These are phyloP conservation scores for Carallia brachiata DNA, from an alignment of 345 rosid genomes.

Conservation along the genomic window DNA sequence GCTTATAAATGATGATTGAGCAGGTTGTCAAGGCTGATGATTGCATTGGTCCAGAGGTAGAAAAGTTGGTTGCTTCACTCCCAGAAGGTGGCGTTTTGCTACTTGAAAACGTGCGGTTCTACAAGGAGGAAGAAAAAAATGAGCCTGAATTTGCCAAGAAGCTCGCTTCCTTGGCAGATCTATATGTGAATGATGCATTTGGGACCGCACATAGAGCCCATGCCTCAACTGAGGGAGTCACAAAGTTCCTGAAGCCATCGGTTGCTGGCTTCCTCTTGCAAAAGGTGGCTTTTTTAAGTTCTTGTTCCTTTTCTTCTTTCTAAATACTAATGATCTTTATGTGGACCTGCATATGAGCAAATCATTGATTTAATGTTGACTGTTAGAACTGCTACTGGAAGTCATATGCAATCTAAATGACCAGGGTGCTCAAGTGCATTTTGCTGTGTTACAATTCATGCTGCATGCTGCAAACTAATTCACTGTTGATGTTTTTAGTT, in stretches of 20 bases:
- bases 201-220: slow-evolving; percentile 95
- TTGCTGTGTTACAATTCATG: no score
- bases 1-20: background rate
- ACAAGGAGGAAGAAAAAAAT: slow-evolving; percentile 95
- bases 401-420: background rate
- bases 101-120: slow-evolving; percentile 87
- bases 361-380: background rate
- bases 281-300: slow-evolving; percentile 45
- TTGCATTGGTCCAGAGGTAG: slow-evolving; percentile 89
- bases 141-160: slow-evolving; percentile 93
- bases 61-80: slow-evolving; percentile 72
- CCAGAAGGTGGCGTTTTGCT: slow-evolving; percentile 90
- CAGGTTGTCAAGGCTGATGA: slow-evolving; percentile 68
- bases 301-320: background rate
- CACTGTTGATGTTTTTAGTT: background rate
- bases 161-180: slow-evolving; percentile 84
- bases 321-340: no score
- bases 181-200: slow-evolving; percentile 89
- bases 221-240: slow-evolving; percentile 91
- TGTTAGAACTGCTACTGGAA: background rate
- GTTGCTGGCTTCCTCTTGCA: slow-evolving; percentile 98
- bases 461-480: background rate
- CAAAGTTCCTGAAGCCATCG: slow-evolving; percentile 80
- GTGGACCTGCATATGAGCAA: background rate
- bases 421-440: background rate